phyloP scores from a whole-genome alignment of 164 flowering plant species.

The Berberis thunbergii region DNA sequence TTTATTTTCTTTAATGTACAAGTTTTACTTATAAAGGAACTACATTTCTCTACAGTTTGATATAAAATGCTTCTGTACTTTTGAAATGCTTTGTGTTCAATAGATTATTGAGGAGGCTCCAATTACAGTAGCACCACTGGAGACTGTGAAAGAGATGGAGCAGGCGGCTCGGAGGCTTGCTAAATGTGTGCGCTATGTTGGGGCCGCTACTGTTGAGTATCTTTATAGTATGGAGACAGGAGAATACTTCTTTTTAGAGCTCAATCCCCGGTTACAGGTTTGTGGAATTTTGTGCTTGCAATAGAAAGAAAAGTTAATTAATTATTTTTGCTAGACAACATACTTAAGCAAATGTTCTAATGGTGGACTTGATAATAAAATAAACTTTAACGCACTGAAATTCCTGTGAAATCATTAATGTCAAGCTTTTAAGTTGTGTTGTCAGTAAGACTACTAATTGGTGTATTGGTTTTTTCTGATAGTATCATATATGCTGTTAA shows the following conservation, averaged over 20 bases:
- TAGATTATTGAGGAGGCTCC: slow-evolving; percentile 99
- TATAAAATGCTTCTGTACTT: too few species aligned
- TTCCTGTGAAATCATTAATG: neutral
- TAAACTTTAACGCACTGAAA: neutral
- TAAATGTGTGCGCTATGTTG: slow-evolving; percentile 87
- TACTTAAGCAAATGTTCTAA: neutral
- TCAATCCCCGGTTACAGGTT: slow-evolving; percentile 97
- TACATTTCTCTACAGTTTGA: too few species aligned
- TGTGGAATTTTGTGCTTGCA: neutral
- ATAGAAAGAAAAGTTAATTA: too few species aligned
- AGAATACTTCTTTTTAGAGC: slow-evolving; percentile 92
- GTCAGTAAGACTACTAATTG: too few species aligned
- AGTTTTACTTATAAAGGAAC: too few species aligned
- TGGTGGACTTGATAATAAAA: neutral
- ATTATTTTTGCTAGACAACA: too few species aligned
- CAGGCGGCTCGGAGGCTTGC: slow-evolving; percentile 98
- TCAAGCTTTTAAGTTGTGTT: too few species aligned
- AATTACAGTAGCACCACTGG: slow-evolving; percentile 85
- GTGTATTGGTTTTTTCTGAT: too few species aligned
- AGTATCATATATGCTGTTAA: too few species aligned
- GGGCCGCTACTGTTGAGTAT: slow-evolving; percentile 99
- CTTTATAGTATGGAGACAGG: slow-evolving; percentile 98
- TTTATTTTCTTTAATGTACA: too few species aligned
- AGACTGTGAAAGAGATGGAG: slow-evolving; percentile 81
- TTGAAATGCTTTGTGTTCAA: neutral